Conservation (phyloP, 2,329 filamentous ascomycete genomes). For the Escovopsis sp. region DNA sequence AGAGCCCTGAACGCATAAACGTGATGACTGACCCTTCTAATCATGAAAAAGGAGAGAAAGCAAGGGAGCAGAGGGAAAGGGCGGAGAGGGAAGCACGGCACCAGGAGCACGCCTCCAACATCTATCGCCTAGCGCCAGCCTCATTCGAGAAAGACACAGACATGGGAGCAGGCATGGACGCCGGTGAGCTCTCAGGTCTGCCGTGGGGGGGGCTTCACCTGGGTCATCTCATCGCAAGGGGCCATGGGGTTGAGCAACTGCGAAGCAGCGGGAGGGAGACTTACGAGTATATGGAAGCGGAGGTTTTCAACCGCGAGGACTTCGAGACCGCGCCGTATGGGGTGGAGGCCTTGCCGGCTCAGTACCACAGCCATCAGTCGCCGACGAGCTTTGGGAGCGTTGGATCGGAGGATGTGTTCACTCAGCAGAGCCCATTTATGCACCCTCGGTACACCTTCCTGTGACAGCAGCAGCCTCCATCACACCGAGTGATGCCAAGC, state of each 20-base stretch:
- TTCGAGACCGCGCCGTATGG: slow-evolving; percentile 13
- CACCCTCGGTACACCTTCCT: slow-evolving; percentile 6
- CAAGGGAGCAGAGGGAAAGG: slow-evolving; percentile 50
- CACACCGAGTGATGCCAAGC: no score
- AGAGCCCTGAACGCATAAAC: no score
- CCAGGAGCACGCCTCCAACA: slow-evolving; percentile 44
- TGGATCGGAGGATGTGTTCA: slow-evolving; percentile 18
- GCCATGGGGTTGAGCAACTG: slow-evolving; percentile 32
- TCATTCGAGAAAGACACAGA: slow-evolving; percentile 8
- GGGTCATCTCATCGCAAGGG: slow-evolving; percentile 33
- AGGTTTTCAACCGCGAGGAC: slow-evolving; percentile 14
- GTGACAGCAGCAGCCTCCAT: no score
- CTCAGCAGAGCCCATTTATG: slow-evolving; percentile 15
- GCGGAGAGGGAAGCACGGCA: slow-evolving; percentile 49
- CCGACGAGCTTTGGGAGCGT: slow-evolving; percentile 18
- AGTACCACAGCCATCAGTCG: slow-evolving; percentile 9
- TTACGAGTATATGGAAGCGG: slow-evolving; percentile 20
- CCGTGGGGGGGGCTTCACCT: slow-evolving; percentile 60
- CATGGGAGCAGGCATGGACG: slow-evolving; percentile 24
- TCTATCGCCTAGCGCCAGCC: slow-evolving; percentile 46
- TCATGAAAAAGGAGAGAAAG: slow-evolving; percentile 45
- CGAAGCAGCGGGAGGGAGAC: slow-evolving; percentile 25
- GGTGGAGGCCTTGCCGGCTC: slow-evolving; percentile 3
- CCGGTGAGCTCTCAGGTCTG: slow-evolving; percentile 44
- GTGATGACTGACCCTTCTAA: slow-evolving; percentile 5